Conservation (phyloP, 2,329 filamentous ascomycete species). For the Samsoniella hepiali region DNA sequence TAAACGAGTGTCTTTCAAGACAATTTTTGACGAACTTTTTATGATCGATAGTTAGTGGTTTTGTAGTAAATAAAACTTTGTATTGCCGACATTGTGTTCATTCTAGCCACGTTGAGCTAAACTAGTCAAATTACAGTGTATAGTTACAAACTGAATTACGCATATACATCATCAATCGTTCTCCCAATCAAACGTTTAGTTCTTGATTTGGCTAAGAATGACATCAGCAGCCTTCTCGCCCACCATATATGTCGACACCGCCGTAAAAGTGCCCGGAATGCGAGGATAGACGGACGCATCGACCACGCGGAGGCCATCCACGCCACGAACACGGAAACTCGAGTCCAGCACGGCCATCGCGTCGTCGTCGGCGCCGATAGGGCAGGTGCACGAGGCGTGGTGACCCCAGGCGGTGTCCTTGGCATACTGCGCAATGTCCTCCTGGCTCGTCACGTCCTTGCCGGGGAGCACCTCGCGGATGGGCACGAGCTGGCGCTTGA, state of each 20-base stretch:
- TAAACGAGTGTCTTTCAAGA: background rate
- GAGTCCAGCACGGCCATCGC: conserved; percentile 44
- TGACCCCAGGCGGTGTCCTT: conserved; percentile 34
- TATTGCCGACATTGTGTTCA: no score
- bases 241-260: conserved; percentile 32
- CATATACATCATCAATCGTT: background rate
- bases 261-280: conserved; percentile 34
- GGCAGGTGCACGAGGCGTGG: conserved; percentile 33
- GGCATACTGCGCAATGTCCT: conserved; percentile 26
- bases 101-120: no score
- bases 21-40: background rate
- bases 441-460: conserved; percentile 20
- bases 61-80: background rate
- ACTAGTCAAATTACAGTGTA: no score
- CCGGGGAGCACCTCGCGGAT: conserved; percentile 24
- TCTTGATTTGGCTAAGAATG: conserved; percentile 24
- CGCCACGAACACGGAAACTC: conserved; percentile 46
- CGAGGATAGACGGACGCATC: conserved; percentile 44
- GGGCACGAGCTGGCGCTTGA: conserved; percentile 24
- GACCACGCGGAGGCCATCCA: conserved; percentile 43
- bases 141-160: background rate
- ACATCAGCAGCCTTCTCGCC: conserved; percentile 34
- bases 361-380: conserved; percentile 32
- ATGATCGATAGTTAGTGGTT: background rate
- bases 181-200: background rate